Percentiles rank a stretch among this genome's conserved stretches.
phyloP scores from a whole-genome alignment of 495 filamentous ascomycete genomes.

The Viridothelium virens region DNA sequence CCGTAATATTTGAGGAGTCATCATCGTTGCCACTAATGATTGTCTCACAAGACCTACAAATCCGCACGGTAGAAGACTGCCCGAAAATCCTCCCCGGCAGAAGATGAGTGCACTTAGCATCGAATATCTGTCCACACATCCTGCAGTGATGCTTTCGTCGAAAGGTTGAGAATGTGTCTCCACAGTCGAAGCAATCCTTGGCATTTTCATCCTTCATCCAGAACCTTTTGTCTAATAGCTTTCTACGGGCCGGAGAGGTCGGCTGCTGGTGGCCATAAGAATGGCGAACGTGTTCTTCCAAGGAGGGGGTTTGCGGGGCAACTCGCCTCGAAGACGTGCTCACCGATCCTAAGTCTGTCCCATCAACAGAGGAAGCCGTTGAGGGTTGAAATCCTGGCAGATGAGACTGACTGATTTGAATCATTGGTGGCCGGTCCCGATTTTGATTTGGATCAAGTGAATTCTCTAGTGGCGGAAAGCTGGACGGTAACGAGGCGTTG shows the following conservation, averaged over 20 bases:
- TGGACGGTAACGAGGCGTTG: not conserved
- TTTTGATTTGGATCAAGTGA: not conserved
- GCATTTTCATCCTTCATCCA: conserved; percentile 99
- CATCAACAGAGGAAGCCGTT: conserved; percentile 52
- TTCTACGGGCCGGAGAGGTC: not conserved
- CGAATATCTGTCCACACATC: conserved; percentile 91
- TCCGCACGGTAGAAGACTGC: conserved; percentile 74
- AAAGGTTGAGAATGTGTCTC: conserved; percentile 83
- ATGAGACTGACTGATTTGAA: conserved; percentile 46
- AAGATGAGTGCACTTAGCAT: conserved; percentile 87
- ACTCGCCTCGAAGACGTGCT: conserved; percentile 13
- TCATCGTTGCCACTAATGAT: conserved; percentile 89
- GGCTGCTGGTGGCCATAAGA: conserved; percentile 6
- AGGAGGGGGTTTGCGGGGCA: conserved; percentile 20
- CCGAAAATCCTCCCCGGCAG: conserved; percentile 81
- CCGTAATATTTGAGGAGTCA: conserved; percentile 68
- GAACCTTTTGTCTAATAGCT: conserved; percentile 61
- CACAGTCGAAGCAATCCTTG: conserved; percentile 93
- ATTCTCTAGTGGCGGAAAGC: not conserved
- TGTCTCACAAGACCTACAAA: conserved; percentile 89
- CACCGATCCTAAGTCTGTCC: conserved; percentile 32
- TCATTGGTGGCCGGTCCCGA: conserved; percentile 25
- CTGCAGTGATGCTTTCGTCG: conserved; percentile 95
- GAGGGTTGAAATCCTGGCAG: conserved; percentile 45
- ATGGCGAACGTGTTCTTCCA: not conserved